Base-by-base conservation (phyloP, 768 basidiomycete genomes). In the Gelatoporia subvermispora region DNA sequence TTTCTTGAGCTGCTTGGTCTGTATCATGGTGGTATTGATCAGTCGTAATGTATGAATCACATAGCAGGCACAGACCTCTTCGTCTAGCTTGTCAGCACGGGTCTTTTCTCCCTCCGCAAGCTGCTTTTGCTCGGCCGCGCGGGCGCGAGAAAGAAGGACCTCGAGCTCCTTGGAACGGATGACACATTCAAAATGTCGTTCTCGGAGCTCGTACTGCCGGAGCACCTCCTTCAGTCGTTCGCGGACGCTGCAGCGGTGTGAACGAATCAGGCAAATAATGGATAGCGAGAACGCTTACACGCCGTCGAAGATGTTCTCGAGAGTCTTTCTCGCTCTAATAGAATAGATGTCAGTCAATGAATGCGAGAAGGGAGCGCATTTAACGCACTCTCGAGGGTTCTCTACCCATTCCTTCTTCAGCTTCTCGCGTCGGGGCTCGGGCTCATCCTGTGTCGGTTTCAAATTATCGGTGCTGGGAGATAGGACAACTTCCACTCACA, bases 121-220 rank as follows among this genome's bases (percentile, higher is more conserved):
- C 57, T 90, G 85, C 65, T 85, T 87, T 64, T 91, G 88, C 60
- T 93, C 91, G 9, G 90, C 88, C 21, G 88, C 85, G 64, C 90
- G 83, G 37, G 91, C 91, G 25, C 89, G 81, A 41, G 91, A 90
- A 15, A 93, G 74, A 17, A 93, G 68, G 15, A 93, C 87, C 62
- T 93, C 91, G 20, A 93, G 77, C 66, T 93, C 91, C 67, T 93
- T 93, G 37, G 91, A 93, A 36, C 91, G 86, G 48, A 93, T 84
- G 23, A 93, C 85, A 54, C 88, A 91, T 69, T 93, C 91, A 58
- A 93, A 93, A 72, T 93, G 91, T 62, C 82, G 84, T 70, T 93
- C 91, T 51, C 91, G 85, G 48, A 92, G 80, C 60, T 93, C 86
- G 61, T 93, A 93, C 61, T 92, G 90, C 21, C 83, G 81, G 38